Evolutionary conservation across 805 yeast genomes (phyloP).

Genomic region (Ogataea methanolica): DNA sequence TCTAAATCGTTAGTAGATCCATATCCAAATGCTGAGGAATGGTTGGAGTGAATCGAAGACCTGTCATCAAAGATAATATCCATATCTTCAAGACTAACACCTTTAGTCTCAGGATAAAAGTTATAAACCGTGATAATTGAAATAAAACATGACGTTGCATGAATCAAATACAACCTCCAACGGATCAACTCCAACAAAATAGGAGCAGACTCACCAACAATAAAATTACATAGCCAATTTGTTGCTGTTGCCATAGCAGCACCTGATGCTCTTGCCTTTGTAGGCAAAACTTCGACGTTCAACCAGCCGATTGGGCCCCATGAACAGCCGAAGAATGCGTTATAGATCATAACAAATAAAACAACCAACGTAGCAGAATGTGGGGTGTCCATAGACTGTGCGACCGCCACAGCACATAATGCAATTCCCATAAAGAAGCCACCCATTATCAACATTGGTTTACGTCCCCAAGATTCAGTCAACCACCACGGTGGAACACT

Average conservation of each 20-base stretch:
- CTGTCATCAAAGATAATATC: constrained; percentile 80
- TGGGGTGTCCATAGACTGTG: constrained; percentile 40
- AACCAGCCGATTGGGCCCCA: constrained; percentile 97
- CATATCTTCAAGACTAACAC: constrained; percentile 86
- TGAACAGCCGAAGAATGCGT: constrained; percentile 80
- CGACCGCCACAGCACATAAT: constrained; percentile 58
- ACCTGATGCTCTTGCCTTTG: constrained; percentile 81
- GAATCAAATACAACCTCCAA: constrained; percentile 81
- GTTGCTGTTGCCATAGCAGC: constrained; percentile 89
- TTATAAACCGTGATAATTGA: constrained; percentile 70
- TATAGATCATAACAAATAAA: constrained; percentile 68
- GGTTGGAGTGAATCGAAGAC: constrained; percentile 24
- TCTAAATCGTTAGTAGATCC: constrained; percentile 17
- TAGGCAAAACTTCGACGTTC: constrained; percentile 79
- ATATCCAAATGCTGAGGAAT: constrained; percentile 11
- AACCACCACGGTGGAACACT: constrained; percentile 90
- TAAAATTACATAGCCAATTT: constrained; percentile 88
- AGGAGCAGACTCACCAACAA: constrained; percentile 92
- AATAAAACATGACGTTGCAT: constrained; percentile 69
- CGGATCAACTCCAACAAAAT: constrained; percentile 68
- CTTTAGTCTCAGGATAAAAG: constrained; percentile 86
- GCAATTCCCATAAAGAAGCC: constrained; percentile 76
- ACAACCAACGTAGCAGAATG: constrained; percentile 71
- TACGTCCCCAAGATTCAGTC: constrained; percentile 89
- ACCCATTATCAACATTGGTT: constrained; percentile 77